Percentiles rank a stretch among this genome's conserved stretches.
These are phyloP conservation scores for Populus tremula DNA, from an alignment of 345 rosid genomes.

Conservation along the genomic window DNA sequence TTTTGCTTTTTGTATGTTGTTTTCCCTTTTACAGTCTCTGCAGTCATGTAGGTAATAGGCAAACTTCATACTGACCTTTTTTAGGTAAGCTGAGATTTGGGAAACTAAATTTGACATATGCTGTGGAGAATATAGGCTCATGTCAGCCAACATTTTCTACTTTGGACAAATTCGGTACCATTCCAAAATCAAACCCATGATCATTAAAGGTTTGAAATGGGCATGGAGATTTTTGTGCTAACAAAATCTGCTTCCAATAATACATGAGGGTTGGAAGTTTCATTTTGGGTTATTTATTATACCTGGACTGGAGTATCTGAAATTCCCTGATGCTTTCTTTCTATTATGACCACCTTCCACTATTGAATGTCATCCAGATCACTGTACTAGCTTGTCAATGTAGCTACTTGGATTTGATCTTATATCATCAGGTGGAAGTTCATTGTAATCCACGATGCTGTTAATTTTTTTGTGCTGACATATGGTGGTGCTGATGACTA, in stretches of 20 bases:
- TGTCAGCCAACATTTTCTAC: neutral
- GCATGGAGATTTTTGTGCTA: neutral
- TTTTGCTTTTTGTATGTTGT: neutral
- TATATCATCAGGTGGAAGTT: too few species aligned
- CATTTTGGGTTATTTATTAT: neutral
- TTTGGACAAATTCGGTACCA: neutral
- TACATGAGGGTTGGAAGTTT: neutral
- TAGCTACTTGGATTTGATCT: neutral
- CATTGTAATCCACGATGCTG: neutral
- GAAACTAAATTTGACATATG: neutral
- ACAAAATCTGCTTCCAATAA: neutral
- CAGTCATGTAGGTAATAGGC: neutral
- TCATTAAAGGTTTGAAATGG: neutral
- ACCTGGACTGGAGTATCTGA: neutral
- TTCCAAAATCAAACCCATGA: neutral
- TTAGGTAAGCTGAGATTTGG: neutral
- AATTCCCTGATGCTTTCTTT: neutral
- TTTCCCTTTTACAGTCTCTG: neutral
- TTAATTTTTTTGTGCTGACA: slow-evolving; percentile 2
- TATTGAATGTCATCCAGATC: neutral
- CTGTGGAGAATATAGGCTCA: neutral
- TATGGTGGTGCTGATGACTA: neutral
- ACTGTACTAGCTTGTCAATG: neutral
- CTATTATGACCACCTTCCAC: neutral
- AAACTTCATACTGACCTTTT: neutral